Conservation (phyloP, 768 basidiomycete species). For the Mycena latifolia region DNA sequence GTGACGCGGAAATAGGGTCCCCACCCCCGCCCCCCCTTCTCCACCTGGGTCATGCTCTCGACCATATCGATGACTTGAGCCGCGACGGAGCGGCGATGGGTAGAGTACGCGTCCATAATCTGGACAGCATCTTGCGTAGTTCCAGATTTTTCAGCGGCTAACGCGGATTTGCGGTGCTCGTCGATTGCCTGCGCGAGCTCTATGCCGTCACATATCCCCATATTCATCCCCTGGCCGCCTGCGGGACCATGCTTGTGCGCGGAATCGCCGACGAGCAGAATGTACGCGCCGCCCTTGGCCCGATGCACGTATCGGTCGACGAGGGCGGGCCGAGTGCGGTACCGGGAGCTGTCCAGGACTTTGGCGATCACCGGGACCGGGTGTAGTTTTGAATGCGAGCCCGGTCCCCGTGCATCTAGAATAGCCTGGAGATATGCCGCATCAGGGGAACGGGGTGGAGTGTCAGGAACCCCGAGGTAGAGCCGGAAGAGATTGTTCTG, state of each 20-base stretch:
- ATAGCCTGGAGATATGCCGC: constrained; percentile 27
- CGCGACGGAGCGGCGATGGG: constrained; percentile 46
- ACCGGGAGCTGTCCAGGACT: constrained; percentile 53
- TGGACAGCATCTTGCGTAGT: constrained; percentile 43
- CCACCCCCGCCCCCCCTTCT: constrained; percentile 31
- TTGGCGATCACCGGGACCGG: constrained; percentile 11
- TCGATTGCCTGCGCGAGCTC: constrained; percentile 50
- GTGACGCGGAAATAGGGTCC: constrained; percentile 25
- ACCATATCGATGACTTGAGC: constrained; percentile 50
- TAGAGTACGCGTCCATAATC: constrained; percentile 43
- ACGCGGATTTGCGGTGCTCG: constrained; percentile 36
- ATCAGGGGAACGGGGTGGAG: constrained; percentile 23
- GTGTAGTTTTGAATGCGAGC: constrained; percentile 15
- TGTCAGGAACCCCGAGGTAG: constrained; percentile 29
- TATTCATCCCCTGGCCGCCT: constrained; percentile 64
- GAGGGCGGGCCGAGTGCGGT: constrained; percentile 52
- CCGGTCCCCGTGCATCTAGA: constrained; percentile 26
- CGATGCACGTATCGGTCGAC: constrained; percentile 43
- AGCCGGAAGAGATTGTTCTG: constrained; percentile 19
- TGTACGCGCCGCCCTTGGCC: constrained; percentile 19
- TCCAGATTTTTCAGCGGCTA: not conserved
- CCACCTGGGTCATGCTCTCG: constrained; percentile 41
- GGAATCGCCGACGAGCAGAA: constrained; percentile 54
- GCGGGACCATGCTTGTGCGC: constrained; percentile 47
- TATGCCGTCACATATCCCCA: constrained; percentile 57